A percentile compares a stretch with the other conserved stretches of the same genome.
These are phyloP conservation scores for Aspergillus sclerotioniger DNA, from an alignment of 495 filamentous ascomycete genomes.

Conservation along the genomic window DNA sequence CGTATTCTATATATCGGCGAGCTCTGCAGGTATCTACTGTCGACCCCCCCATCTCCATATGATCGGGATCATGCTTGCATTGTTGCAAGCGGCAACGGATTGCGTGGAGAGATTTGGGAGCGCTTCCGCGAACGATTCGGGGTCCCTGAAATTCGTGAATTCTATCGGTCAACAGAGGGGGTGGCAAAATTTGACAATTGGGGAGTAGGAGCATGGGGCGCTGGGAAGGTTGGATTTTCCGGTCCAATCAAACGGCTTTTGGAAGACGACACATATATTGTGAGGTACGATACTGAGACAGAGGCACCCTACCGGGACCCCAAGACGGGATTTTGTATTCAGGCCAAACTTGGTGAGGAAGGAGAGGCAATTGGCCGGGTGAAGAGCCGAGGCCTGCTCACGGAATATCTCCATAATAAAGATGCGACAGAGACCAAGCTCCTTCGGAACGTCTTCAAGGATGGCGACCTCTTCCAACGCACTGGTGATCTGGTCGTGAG, in stretches of 20 bases:
- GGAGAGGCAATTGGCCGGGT: conserved; percentile 81
- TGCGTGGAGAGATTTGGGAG: conserved; percentile 90
- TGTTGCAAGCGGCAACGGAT: conserved; percentile 80
- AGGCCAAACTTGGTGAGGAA: conserved; percentile 56
- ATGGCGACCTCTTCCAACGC: conserved; percentile 83
- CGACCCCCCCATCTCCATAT: conserved; percentile 67
- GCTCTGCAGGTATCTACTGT: conserved; percentile 83
- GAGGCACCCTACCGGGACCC: conserved; percentile 70
- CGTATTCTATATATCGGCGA: conserved; percentile 94
- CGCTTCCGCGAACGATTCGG: conserved; percentile 80
- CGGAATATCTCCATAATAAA: conserved; percentile 79
- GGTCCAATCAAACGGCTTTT: conserved; percentile 61
- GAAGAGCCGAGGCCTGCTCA: conserved; percentile 59
- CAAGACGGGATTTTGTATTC: conserved; percentile 67
- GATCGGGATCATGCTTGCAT: conserved; percentile 74
- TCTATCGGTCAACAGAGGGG: conserved; percentile 89
- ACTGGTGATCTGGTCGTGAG: conserved; percentile 79
- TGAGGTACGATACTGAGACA: conserved; percentile 69
- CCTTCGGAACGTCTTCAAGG: conserved; percentile 70
- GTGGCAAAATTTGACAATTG: conserved; percentile 70
- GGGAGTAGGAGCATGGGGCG: conserved; percentile 66
- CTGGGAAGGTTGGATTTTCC: conserved; percentile 77
- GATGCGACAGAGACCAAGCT: conserved; percentile 75
- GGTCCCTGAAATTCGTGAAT: conserved; percentile 78
- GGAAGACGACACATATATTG: conserved; percentile 54